A percentile compares a stretch with the other conserved stretches of the same genome.
Evolutionary conservation across 306 rosid species (phyloP).

Genomic region (Glycyrrhiza uralensis): DNA sequence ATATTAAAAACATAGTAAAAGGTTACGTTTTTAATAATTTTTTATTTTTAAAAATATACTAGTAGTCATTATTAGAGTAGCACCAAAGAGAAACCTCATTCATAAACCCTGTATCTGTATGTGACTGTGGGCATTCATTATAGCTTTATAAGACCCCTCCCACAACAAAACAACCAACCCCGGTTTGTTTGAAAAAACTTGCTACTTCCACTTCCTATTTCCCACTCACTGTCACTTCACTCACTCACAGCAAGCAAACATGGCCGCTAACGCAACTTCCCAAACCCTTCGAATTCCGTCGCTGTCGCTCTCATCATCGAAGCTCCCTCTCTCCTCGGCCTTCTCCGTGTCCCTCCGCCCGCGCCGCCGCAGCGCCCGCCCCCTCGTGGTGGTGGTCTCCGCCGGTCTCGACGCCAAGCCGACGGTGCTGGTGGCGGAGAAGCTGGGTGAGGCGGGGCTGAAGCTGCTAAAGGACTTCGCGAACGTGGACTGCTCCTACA

Average conservation of each 20-base stretch:
- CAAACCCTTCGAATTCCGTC: slow-evolving; percentile 43
- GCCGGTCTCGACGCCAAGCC: slow-evolving; percentile 76
- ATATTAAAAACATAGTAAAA: too few relatives aligned
- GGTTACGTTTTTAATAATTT: too few relatives aligned
- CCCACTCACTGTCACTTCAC: not conserved
- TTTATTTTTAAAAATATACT: too few relatives aligned
- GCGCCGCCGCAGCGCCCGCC: slow-evolving; percentile 23
- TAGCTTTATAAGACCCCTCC: not conserved
- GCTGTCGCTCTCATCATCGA: slow-evolving; percentile 60
- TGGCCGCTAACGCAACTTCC: slow-evolving; percentile 51
- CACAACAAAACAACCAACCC: too few relatives aligned
- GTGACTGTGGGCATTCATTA: not conserved
- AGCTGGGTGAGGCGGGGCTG: slow-evolving; percentile 86
- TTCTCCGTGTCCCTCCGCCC: slow-evolving; percentile 46
- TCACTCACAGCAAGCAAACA: not conserved
- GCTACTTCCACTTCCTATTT: not conserved
- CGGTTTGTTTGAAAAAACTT: too few relatives aligned
- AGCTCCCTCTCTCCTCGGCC: slow-evolving; percentile 43
- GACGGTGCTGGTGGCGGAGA: slow-evolving; percentile 89
- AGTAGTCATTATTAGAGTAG: too few relatives aligned
- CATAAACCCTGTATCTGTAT: slow-evolving; percentile 20
- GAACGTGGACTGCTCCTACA: slow-evolving; percentile 85
- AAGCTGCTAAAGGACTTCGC: slow-evolving; percentile 73
- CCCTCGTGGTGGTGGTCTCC: slow-evolving; percentile 46
- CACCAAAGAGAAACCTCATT: not conserved